These are phyloP conservation scores for Strobilomyces confusus DNA, from an alignment of 768 basidiomycete species.

Conservation along the genomic window DNA sequence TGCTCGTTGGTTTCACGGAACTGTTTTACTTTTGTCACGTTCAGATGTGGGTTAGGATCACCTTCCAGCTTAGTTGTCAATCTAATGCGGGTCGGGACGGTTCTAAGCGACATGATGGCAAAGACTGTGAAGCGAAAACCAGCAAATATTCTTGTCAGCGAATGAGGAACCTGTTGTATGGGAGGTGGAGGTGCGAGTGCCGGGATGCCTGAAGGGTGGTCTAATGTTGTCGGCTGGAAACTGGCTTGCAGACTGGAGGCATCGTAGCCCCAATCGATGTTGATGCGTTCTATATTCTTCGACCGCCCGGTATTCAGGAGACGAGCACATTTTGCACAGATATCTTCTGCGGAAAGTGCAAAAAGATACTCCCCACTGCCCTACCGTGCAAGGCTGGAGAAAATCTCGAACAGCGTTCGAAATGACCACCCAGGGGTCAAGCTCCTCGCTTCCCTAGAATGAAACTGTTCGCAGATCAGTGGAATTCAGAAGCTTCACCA, in stretches of 20 bases:
- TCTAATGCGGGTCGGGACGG: slow-evolving; percentile 25
- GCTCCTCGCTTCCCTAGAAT: slow-evolving; percentile 11
- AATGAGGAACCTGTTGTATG: slow-evolving; percentile 33
- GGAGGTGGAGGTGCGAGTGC: slow-evolving; percentile 34
- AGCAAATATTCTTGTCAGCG: slow-evolving; percentile 31
- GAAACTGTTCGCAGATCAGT: background rate
- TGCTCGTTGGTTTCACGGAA: slow-evolving; percentile 16
- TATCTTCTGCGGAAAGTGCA: slow-evolving; percentile 44
- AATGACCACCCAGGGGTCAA: slow-evolving; percentile 20
- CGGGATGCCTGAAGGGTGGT: slow-evolving; percentile 7
- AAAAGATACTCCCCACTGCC: slow-evolving; percentile 51
- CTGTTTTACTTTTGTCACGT: slow-evolving; percentile 24
- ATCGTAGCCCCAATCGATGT: slow-evolving; percentile 47
- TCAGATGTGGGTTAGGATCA: slow-evolving; percentile 14
- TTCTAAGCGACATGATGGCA: slow-evolving; percentile 25
- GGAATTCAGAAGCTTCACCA: background rate
- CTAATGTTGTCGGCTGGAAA: slow-evolving; percentile 15
- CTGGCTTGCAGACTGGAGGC: background rate
- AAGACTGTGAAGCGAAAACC: slow-evolving; percentile 34
- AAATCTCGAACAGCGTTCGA: slow-evolving; percentile 34
- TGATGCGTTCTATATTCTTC: slow-evolving; percentile 41
- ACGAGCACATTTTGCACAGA: slow-evolving; percentile 44
- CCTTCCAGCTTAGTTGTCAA: slow-evolving; percentile 30
- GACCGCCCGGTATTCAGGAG: slow-evolving; percentile 50
- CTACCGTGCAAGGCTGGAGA: slow-evolving; percentile 48